These are phyloP conservation scores for Aaosphaeria pasadenensis DNA, from an alignment of 2,329 filamentous ascomycete species.

Conservation along the genomic window DNA sequence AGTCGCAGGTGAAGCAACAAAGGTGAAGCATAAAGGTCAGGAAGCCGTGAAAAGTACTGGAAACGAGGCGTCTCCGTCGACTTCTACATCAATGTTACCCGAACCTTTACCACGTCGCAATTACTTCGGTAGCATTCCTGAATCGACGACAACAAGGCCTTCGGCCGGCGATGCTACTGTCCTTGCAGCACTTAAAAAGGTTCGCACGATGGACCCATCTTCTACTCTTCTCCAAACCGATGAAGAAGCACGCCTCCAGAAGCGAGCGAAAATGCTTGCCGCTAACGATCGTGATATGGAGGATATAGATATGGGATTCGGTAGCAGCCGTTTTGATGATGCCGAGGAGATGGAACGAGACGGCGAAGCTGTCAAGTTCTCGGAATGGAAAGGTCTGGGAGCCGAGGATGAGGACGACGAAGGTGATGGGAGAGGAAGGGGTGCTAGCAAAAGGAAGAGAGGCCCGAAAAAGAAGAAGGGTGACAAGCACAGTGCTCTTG, in stretches of 20 bases:
- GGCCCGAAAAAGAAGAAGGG: conserved; percentile 74
- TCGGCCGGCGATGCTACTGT: conserved; percentile 69
- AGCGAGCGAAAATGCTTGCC: conserved; percentile 63
- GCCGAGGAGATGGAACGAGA: conserved; percentile 74
- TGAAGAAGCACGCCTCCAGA: conserved; percentile 65
- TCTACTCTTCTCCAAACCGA: conserved; percentile 49
- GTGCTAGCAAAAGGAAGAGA: conserved; percentile 65
- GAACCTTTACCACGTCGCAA: conserved; percentile 19
- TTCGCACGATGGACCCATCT: conserved; percentile 51
- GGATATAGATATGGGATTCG: conserved; percentile 94
- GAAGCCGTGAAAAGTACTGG: conserved; percentile 1
- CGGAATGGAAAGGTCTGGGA: conserved; percentile 57
- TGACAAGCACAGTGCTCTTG: conserved; percentile 72
- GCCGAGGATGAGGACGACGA: conserved; percentile 52
- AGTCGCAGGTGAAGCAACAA: background rate
- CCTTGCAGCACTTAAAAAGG: conserved; percentile 81
- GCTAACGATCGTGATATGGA: conserved; percentile 75
- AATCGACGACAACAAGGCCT: conserved; percentile 23
- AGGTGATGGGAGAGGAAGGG: conserved; percentile 42
- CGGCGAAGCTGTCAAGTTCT: conserved; percentile 61
- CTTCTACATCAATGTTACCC: conserved; percentile 7
- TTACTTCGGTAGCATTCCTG: conserved; percentile 35
- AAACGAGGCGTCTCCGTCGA: conserved; percentile 1
- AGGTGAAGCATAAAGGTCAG: background rate
- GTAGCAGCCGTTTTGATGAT: conserved; percentile 80